Evolutionary conservation across 805 yeast genomes (phyloP).

Genomic region (Nakazawaea wyomingensis): DNA sequence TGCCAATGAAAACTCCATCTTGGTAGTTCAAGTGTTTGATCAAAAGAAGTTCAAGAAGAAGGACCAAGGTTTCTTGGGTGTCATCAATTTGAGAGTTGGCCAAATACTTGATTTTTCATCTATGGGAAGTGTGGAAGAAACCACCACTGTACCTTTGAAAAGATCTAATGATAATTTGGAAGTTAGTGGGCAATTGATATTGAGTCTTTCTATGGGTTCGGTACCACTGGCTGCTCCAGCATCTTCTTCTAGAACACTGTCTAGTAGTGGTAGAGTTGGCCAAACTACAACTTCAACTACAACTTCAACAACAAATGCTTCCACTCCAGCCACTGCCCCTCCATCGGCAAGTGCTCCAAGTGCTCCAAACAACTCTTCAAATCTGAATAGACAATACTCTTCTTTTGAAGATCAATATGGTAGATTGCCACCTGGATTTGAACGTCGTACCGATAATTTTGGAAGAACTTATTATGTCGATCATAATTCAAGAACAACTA

Average conservation of each 20-base stretch:
- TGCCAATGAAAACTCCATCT: constrained; percentile 70
- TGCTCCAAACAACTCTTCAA: constrained; percentile 3
- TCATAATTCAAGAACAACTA: constrained; percentile 94
- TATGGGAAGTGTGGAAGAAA: constrained; percentile 53
- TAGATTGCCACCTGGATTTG: constrained; percentile 98
- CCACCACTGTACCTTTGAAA: constrained; percentile 87
- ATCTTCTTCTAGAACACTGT: constrained; percentile 17
- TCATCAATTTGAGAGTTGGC: constrained; percentile 83
- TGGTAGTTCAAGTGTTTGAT: constrained; percentile 92
- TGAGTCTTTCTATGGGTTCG: constrained; percentile 49
- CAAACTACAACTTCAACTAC: constrained; percentile 17
- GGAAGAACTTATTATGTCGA: constrained; percentile 98
- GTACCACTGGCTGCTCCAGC: constrained; percentile 22
- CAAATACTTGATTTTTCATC: constrained; percentile 72
- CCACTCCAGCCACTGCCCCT: constrained; percentile 21
- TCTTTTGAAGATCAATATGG: constrained; percentile 98
- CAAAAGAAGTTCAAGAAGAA: constrained; percentile 96
- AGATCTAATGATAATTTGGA: constrained; percentile 87
- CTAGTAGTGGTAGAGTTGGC: constrained; percentile 20
- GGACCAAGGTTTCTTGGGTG: constrained; percentile 98
- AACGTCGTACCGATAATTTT: constrained; percentile 93
- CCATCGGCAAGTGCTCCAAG: constrained; percentile 18
- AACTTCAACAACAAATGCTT: constrained; percentile 19
- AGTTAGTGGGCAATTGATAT: constrained; percentile 88
- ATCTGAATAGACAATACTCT: constrained; percentile 60